Evolutionary conservation across 129 eudicot genomes (phyloP).

Genomic region (Saposhnikovia divaricata): DNA sequence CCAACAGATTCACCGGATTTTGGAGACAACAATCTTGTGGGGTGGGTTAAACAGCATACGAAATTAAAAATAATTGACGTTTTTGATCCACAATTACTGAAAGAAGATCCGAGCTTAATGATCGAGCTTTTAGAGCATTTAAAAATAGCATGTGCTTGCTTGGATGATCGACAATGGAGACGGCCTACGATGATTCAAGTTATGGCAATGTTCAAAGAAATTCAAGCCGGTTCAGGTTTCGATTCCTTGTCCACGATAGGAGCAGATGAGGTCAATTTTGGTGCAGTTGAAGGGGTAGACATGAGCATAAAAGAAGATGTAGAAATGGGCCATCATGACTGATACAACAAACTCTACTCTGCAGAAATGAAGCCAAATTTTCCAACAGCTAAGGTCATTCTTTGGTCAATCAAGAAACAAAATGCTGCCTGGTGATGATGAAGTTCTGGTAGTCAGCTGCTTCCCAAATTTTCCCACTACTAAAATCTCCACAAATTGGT

Average conservation of each 20-base stretch:
- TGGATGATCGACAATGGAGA: constrained; percentile 76
- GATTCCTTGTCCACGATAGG: constrained; percentile 59
- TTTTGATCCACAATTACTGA: constrained; percentile 58
- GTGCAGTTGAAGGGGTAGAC: constrained; percentile 59
- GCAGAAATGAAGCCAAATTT: constrained; percentile 3
- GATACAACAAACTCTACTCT: constrained; percentile 8
- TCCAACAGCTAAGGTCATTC: constrained; percentile 1
- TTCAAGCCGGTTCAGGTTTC: constrained; percentile 81
- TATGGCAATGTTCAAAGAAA: constrained; percentile 86
- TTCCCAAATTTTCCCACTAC: constrained; percentile 17
- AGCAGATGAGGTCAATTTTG: constrained; percentile 40
- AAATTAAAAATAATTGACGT: constrained; percentile 48
- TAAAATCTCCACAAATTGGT: constrained; percentile 19
- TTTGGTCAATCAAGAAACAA: not conserved
- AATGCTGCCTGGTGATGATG: constrained; percentile 5
- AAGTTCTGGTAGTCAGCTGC: constrained; percentile 2
- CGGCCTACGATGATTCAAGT: constrained; percentile 98
- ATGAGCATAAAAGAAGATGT: constrained; percentile 90
- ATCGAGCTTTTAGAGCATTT: constrained; percentile 75
- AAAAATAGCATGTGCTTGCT: constrained; percentile 76
- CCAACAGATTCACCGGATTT: constrained; percentile 90
- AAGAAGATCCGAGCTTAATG: constrained; percentile 59
- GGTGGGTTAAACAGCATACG: constrained; percentile 82
- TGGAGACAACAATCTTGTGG: constrained; percentile 90
- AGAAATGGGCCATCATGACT: constrained; percentile 45